These are phyloP conservation scores for Phallus indusiatus DNA, from an alignment of 768 basidiomycete genomes.

Conservation along the genomic window DNA sequence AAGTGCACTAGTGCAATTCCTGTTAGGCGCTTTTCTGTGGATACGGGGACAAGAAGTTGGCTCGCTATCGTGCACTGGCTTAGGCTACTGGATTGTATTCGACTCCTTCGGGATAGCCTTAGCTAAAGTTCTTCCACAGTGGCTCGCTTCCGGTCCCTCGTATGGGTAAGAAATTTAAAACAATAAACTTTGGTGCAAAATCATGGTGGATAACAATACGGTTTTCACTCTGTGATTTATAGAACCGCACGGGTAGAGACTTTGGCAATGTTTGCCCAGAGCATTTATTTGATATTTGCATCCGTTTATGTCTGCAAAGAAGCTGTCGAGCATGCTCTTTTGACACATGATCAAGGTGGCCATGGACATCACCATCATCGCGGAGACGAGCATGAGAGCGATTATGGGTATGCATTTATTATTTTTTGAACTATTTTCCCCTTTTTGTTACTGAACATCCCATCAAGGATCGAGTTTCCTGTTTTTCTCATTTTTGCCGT, in stretches of 20 bases:
- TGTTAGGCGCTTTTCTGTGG: slow-evolving; percentile 74
- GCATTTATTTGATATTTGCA: slow-evolving; percentile 89
- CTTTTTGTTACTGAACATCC: background rate
- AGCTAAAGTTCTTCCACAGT: slow-evolving; percentile 35
- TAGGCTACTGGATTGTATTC: slow-evolving; percentile 96
- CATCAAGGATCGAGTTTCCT: slow-evolving; percentile 56
- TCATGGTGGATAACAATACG: slow-evolving; percentile 8
- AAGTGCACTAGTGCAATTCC: slow-evolving; percentile 38
- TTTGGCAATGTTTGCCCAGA: slow-evolving; percentile 75
- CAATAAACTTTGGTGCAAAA: too few species aligned
- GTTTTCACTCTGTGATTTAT: too few species aligned
- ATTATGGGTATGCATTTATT: slow-evolving; percentile 1
- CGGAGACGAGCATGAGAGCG: slow-evolving; percentile 26
- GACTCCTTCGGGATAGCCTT: slow-evolving; percentile 77
- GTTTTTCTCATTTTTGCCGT: slow-evolving; percentile 44
- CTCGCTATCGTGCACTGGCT: slow-evolving; percentile 79
- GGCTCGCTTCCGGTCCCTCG: slow-evolving; percentile 26
- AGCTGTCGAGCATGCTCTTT: slow-evolving; percentile 83
- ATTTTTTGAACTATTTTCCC: background rate
- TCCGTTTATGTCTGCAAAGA: slow-evolving; percentile 97
- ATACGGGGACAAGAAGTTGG: slow-evolving; percentile 82
- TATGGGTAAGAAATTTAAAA: slow-evolving; percentile 77
- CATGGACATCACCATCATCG: slow-evolving; percentile 51
- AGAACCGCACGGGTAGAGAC: slow-evolving; percentile 64
- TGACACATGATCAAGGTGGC: slow-evolving; percentile 44